Conservation (phyloP, 1,284 basidiomycete species). For the Leccinum brunneo-olivaceum region DNA sequence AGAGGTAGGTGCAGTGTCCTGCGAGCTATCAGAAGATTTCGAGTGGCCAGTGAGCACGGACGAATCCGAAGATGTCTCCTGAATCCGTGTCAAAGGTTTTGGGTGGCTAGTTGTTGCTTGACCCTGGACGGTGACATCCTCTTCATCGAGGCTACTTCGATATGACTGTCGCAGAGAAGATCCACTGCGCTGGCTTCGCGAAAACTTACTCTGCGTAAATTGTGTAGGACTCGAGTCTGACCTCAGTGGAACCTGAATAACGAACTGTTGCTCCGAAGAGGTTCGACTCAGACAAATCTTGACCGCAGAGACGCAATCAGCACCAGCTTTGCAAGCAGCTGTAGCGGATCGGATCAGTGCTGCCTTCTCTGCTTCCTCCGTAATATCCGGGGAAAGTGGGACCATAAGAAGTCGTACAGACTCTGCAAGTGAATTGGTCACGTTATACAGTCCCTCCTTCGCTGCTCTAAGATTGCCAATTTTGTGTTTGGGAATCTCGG, state of each 20-base stretch:
- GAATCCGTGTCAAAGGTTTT: constrained; percentile 18
- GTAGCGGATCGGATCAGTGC: constrained; percentile 78
- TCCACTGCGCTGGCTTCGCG: constrained; percentile 29
- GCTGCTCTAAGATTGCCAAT: constrained; percentile 58
- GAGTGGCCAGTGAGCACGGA: constrained; percentile 32
- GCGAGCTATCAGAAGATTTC: constrained; percentile 38
- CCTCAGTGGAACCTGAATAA: constrained; percentile 53
- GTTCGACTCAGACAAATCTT: constrained; percentile 69
- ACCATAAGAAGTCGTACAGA: constrained; percentile 71
- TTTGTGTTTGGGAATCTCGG: constrained; percentile 51
- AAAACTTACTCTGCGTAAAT: constrained; percentile 44
- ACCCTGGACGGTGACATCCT: constrained; percentile 51
- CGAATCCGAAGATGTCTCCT: constrained; percentile 29
- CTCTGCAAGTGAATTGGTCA: constrained; percentile 84
- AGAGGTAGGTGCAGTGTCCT: constrained; percentile 43
- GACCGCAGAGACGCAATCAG: constrained; percentile 83
- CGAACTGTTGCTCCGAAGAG: constrained; percentile 52
- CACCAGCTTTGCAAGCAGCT: constrained; percentile 77
- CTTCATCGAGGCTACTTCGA: constrained; percentile 35
- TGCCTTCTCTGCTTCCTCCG: constrained; percentile 79
- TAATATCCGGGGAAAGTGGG: constrained; percentile 43
- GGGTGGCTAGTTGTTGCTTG: constrained; percentile 29
- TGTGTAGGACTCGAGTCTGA: constrained; percentile 38
- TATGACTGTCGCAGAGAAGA: constrained; percentile 31
- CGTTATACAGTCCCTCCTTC: constrained; percentile 79